Evolutionary conservation across 1,139 yeast species (phyloP).

Genomic region (Sugiyamaella novakii): DNA sequence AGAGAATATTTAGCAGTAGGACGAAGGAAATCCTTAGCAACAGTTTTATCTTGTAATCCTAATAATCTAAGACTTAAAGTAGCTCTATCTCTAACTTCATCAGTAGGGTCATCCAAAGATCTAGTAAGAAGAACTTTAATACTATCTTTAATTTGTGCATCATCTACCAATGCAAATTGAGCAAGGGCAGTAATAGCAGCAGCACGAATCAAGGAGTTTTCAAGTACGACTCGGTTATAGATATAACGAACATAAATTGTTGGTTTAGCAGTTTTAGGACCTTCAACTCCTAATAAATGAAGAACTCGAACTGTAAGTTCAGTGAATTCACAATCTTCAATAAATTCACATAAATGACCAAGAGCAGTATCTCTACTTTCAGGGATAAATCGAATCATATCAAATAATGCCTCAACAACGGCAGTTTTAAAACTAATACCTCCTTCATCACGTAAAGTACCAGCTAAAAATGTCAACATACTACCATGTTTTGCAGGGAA

Average conservation of each 20-base stretch:
- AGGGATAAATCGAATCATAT: slow-evolving; percentile 84
- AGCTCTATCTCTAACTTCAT: slow-evolving; percentile 98
- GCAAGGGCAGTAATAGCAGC: slow-evolving; percentile 93
- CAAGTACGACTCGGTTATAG: slow-evolving; percentile 93
- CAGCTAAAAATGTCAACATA: slow-evolving; percentile 80
- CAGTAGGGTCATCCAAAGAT: slow-evolving; percentile 87
- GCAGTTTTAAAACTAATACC: slow-evolving; percentile 78
- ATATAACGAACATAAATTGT: slow-evolving; percentile 93
- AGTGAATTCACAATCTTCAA: slow-evolving; percentile 96
- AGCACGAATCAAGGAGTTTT: slow-evolving; percentile 91
- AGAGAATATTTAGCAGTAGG: slow-evolving; percentile 74
- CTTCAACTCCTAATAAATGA: slow-evolving; percentile 91
- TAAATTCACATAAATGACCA: slow-evolving; percentile 90
- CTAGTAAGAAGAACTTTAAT: slow-evolving; percentile 76
- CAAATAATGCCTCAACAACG: slow-evolving; percentile 89
- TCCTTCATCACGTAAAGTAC: slow-evolving; percentile 88
- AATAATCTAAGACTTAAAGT: slow-evolving; percentile 78
- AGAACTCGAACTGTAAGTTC: slow-evolving; percentile 89
- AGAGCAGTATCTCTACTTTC: slow-evolving; percentile 83
- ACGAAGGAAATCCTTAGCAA: slow-evolving; percentile 57
- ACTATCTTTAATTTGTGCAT: slow-evolving; percentile 64
- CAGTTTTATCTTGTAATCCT: slow-evolving; percentile 48
- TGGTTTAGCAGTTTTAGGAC: slow-evolving; percentile 85
- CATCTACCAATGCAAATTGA: slow-evolving; percentile 83
- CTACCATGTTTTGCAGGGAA: slow-evolving; percentile 89